phyloP scores from a whole-genome alignment of 106 monocot genomes.

The Xerophyta viscosa region DNA sequence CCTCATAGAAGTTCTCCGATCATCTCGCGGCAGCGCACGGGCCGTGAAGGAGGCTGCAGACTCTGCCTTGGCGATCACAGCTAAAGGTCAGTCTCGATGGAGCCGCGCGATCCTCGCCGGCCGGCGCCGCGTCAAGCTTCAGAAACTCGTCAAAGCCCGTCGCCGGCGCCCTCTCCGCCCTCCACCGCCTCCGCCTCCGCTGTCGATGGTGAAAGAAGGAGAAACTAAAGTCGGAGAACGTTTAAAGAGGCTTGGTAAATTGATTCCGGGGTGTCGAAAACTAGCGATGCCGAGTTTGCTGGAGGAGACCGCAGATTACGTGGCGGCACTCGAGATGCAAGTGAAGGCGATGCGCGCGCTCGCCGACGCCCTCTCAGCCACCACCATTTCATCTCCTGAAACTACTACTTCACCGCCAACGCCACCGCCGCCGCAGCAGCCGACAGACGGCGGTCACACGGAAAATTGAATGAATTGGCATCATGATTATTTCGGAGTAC shows the following conservation, averaged over 20 bases:
- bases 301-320: slow-evolving; percentile 72
- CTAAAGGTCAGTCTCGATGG: slow-evolving; percentile 56
- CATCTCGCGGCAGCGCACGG: slow-evolving; percentile 10
- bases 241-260: slow-evolving; percentile 29
- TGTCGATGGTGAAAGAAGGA: neutral
- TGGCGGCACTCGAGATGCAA: slow-evolving; percentile 87
- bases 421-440: neutral
- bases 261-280: slow-evolving; percentile 68
- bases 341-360: slow-evolving; percentile 73
- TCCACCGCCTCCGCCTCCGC: neutral
- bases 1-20: slow-evolving; percentile 43
- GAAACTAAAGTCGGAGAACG: slow-evolving; percentile 44
- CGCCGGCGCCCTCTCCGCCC: slow-evolving; percentile 7
- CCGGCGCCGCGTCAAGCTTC: slow-evolving; percentile 12
- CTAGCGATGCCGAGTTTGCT: slow-evolving; percentile 35
- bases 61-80: slow-evolving; percentile 66
- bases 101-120: slow-evolving; percentile 63
- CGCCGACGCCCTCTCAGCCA: slow-evolving; percentile 43
- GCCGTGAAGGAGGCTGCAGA: slow-evolving; percentile 67
- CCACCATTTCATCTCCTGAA: slow-evolving; percentile 1
- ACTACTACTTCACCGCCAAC: neutral
- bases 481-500: no score
- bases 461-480: neutral
- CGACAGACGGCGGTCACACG: neutral
- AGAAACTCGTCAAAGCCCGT: slow-evolving; percentile 26